Evolutionary conservation across 2,329 filamentous ascomycete species (phyloP).

Genomic region (Parastagonospora nodorum): DNA sequence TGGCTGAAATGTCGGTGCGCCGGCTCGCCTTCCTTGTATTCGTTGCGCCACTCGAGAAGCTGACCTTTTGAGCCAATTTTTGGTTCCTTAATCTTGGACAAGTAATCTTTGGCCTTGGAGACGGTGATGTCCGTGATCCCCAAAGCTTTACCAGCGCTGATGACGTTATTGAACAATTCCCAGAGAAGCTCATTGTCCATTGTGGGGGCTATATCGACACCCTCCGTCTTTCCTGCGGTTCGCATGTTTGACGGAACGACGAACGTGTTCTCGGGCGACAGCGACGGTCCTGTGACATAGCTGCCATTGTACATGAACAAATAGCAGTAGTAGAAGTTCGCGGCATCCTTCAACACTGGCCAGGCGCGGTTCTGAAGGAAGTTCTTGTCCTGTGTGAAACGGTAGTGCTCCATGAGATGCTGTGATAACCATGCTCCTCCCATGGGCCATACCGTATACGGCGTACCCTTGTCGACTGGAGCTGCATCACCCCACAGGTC

Average conservation of each 20-base stretch:
- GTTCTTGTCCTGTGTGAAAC: constrained; percentile 21
- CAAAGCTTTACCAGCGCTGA: constrained; percentile 8
- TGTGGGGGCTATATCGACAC: constrained; percentile 37
- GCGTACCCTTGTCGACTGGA: constrained; percentile 22
- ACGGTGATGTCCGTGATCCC: background rate
- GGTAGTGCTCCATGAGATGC: constrained; percentile 29
- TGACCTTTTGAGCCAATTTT: constrained; percentile 16
- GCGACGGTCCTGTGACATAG: constrained; percentile 44
- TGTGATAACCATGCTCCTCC: constrained; percentile 35
- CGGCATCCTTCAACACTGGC: constrained; percentile 44
- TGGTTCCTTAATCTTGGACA: constrained; percentile 2
- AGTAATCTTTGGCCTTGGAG: background rate
- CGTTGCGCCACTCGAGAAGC: constrained; percentile 27
- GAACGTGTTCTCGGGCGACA: constrained; percentile 49
- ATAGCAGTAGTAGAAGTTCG: constrained; percentile 45
- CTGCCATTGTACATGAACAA: constrained; percentile 36
- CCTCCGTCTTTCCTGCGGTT: constrained; percentile 23
- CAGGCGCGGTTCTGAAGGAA: constrained; percentile 16
- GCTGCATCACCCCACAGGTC: constrained; percentile 33
- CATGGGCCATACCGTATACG: constrained; percentile 31
- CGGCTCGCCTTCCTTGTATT: constrained; percentile 50
- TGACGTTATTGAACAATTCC: constrained; percentile 45
- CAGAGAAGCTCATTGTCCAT: constrained; percentile 55
- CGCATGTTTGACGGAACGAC: constrained; percentile 14
- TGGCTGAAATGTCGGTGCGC: constrained; percentile 60